Conservation (phyloP, 2,329 filamentous ascomycete genomes). For the Helotiales sp. region DNA sequence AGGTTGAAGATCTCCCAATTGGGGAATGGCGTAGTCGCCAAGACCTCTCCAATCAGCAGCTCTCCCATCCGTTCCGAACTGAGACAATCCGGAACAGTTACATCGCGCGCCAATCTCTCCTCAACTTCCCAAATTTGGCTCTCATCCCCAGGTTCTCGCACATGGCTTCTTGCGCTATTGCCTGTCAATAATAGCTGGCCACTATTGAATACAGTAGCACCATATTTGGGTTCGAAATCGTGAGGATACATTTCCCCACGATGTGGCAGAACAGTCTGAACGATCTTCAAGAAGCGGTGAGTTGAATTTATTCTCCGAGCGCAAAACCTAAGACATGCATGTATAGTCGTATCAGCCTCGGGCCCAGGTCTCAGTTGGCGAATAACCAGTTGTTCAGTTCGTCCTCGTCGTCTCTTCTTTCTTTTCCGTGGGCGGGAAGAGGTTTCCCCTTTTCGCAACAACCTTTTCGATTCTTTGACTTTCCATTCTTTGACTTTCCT, state of each 20-base stretch:
- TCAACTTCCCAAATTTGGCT: not conserved
- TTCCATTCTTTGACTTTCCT: not conserved
- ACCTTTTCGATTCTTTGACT: not conserved
- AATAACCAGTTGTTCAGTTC: not conserved
- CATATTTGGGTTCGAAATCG: not conserved
- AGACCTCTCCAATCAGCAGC: not conserved
- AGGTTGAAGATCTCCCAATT: not conserved
- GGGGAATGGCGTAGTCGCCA: not conserved
- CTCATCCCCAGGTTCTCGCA: not conserved
- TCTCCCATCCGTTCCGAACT: not conserved
- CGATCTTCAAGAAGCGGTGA: not conserved
- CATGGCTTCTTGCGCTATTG: not conserved
- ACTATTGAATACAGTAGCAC: not conserved
- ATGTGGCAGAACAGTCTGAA: not conserved
- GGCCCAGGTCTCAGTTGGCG: not conserved
- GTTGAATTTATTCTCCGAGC: not conserved
- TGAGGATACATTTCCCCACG: not conserved
- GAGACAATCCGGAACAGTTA: not conserved
- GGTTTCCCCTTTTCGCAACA: not conserved
- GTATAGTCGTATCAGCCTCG: not conserved
- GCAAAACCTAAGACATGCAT: constrained; percentile 2
- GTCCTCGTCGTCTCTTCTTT: not conserved
- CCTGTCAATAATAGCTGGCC: not conserved
- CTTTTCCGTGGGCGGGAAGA: not conserved
- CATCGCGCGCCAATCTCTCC: not conserved